Percentiles rank a stretch among this genome's conserved stretches.
These are phyloP conservation scores for Termitomyces sp. DNA, from an alignment of 768 basidiomycete species.

Conservation along the genomic window DNA sequence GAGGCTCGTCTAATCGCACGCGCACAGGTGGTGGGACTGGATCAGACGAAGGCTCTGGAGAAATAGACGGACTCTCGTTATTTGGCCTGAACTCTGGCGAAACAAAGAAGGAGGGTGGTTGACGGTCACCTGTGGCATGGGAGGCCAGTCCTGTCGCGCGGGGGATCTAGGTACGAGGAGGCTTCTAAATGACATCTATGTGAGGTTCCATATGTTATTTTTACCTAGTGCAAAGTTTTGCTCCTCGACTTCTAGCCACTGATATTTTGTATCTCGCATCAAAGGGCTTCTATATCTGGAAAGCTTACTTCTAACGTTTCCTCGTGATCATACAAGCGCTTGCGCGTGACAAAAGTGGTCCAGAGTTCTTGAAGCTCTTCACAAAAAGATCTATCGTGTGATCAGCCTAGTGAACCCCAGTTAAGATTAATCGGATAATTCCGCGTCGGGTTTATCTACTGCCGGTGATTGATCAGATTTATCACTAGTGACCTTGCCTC, in stretches of 20 bases:
- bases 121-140: not conserved
- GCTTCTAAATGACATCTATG: not conserved
- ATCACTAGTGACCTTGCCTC: too few species aligned
- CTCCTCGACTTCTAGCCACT: not conserved
- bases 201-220: not conserved
- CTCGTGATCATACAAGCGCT: too few species aligned
- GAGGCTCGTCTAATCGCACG: not conserved
- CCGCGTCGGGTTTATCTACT: too few species aligned
- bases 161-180: not conserved
- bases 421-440: too few species aligned
- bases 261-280: not conserved
- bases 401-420: too few species aligned
- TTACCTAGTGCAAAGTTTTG: not conserved
- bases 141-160: not conserved
- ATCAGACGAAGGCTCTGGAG: not conserved
- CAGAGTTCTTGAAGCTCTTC: not conserved
- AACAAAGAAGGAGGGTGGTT: constrained; percentile 8
- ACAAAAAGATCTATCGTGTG: not conserved
- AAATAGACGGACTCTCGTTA: constrained; percentile 2
- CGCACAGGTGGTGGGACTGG: not conserved
- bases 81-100: constrained; percentile 5
- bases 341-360: not conserved
- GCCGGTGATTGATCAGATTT: too few species aligned
- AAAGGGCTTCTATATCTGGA: not conserved
- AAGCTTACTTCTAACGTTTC: not conserved